Evolutionary conservation across 352 stramenopile genomes (phyloP).

Genomic region (Pythium oligandrum): DNA sequence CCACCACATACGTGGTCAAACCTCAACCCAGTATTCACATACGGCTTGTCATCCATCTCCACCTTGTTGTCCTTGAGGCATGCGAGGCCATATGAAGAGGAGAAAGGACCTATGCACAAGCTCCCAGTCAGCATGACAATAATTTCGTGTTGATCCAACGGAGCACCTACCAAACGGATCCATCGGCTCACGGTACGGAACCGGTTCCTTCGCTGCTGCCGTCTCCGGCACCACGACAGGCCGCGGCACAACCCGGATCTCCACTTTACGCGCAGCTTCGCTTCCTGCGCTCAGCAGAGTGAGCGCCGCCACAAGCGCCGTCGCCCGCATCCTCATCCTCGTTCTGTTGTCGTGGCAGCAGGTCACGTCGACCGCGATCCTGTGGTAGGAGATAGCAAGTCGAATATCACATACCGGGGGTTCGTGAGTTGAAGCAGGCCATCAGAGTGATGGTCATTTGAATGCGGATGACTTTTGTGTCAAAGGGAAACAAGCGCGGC

Average conservation of each 20-base stretch:
- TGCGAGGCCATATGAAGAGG: conserved; percentile 20
- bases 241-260: conserved; percentile 54
- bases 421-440: too few relatives aligned
- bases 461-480: background rate
- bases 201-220: conserved; percentile 17
- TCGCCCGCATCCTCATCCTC: conserved; percentile 2
- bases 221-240: conserved; percentile 10
- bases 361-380: background rate
- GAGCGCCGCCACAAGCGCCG: conserved; percentile 15
- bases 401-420: too few relatives aligned
- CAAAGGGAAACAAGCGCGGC: conserved; percentile 10
- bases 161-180: conserved; percentile 35
- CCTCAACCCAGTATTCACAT: conserved; percentile 1
- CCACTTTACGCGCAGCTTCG: conserved; percentile 27
- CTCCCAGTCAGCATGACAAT: background rate
- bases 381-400: too few relatives aligned
- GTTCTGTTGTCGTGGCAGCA: background rate
- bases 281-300: background rate
- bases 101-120: conserved; percentile 29
- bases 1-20: background rate
- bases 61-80: conserved; percentile 44
- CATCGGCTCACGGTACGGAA: conserved; percentile 47
- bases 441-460: conserved; percentile 5
- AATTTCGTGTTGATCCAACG: background rate
- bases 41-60: conserved; percentile 42